These are phyloP conservation scores for Dysphania ambrosioides DNA, from an alignment of 148 eudicot genomes.

Conservation along the genomic window DNA sequence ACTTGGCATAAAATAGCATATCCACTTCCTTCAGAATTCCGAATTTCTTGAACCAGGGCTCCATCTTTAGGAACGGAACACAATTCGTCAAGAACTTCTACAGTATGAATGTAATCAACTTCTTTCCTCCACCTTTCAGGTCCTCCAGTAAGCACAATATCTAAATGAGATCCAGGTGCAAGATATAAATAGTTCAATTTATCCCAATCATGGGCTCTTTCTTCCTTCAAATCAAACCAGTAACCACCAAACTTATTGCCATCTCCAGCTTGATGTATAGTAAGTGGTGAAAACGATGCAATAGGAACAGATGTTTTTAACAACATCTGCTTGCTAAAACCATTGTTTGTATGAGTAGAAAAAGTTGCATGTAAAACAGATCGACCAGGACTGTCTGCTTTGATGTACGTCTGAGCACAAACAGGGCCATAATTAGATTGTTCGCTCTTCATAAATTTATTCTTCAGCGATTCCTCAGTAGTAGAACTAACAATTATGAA, in stretches of 20 bases:
- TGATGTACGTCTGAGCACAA: conserved; percentile 59
- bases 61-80: conserved; percentile 31
- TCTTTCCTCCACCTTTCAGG: conserved; percentile 73
- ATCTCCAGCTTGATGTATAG: conserved; percentile 64
- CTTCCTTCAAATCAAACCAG: conserved; percentile 58
- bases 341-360: conserved; percentile 44
- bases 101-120: conserved; percentile 56
- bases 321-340: conserved; percentile 40
- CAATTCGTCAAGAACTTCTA: conserved; percentile 45
- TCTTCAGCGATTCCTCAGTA: conserved; percentile 31
- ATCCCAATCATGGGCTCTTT: conserved; percentile 33
- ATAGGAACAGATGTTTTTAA: conserved; percentile 56
- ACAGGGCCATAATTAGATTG: conserved; percentile 33
- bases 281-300: conserved; percentile 66
- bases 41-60: conserved; percentile 38
- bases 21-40: conserved; percentile 28
- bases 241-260: conserved; percentile 92
- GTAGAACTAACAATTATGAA: conserved; percentile 56
- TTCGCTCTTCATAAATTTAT: conserved; percentile 27
- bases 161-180: conserved; percentile 62
- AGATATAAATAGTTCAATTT: conserved; percentile 55
- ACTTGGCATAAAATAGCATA: conserved; percentile 59
- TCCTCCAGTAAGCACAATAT: conserved; percentile 73
- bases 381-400: conserved; percentile 54
- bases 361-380: conserved; percentile 59